Evolutionary conservation across 2,329 filamentous ascomycete genomes (phyloP), one percentile per base, ranked within the genome.

Genomic region (Trichoderma sp.): DNA sequence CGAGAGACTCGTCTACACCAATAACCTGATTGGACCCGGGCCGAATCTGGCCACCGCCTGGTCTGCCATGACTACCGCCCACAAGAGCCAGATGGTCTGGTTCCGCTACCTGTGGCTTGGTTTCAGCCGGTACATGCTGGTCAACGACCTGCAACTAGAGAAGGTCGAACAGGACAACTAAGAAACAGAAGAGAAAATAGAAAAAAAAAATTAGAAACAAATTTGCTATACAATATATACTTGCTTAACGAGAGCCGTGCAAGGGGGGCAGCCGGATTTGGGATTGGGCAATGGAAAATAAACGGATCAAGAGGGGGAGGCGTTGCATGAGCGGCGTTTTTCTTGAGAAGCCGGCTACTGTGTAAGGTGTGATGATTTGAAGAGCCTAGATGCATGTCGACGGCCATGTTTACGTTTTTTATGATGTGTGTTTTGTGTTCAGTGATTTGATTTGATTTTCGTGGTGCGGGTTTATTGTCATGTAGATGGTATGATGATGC

Each of bases 11-110:
- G 76, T 97, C 39, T 93, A 90, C 74, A 83, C 94, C 69, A 96
- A 86, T 78, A 85, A 86, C 9, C 83, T 93, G 17, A 87, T 90
- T 71, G 83, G 89, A 70, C 86, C 74, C 2, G 80, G 54, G 19
- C 64, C 80, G 57, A 82, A 80, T n/a, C 77, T 83, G 67, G 77
- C 77, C 10, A 82, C 84, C 34, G 94, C 92, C 8, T 90, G 94
- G 81, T 85, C 82, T 65, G 94, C 95, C 35, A 99, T 99, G 95
- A 93, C 92, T 2, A 84, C 86, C 65, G 94, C 92, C 32, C 95
- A 99, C 82, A 84, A 89, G 80, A 97, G 93, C 78, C 95, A 99
- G 84, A 99, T 99, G 95, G 88, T 92, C 42, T 99, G 95, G 95
- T 99, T 98, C 77, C 88, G 95, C 8, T 98, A 93, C 87, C 92